Percentiles rank a stretch among this genome's conserved stretches.
phyloP scores from a whole-genome alignment of 805 yeast genomes.

The Hyphopichia homilentoma region DNA sequence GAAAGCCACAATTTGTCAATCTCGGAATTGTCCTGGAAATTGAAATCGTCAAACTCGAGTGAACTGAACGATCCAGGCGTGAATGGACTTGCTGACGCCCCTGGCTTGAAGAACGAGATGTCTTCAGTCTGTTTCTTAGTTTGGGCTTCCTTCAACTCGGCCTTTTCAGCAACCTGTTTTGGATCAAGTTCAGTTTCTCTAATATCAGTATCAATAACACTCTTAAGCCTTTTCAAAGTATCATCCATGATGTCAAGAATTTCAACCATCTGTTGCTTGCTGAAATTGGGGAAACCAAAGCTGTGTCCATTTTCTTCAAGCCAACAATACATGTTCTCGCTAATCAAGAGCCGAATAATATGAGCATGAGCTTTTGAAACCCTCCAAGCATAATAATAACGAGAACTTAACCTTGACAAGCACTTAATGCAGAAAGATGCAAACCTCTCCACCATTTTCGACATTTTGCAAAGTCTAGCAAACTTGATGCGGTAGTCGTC shows the following conservation, averaged over 20 bases:
- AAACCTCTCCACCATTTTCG: constrained; percentile 20
- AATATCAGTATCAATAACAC: constrained; percentile 4
- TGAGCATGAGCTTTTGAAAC: constrained; percentile 54
- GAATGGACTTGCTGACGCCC: not conserved
- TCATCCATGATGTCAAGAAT: constrained; percentile 17
- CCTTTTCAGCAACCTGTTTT: not conserved
- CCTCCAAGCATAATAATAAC: constrained; percentile 68
- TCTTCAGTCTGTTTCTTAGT: not conserved
- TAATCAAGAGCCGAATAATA: constrained; percentile 31
- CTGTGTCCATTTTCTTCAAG: constrained; percentile 3
- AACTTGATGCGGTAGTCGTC: constrained; percentile 16
- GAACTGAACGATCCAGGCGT: not conserved
- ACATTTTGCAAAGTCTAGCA: constrained; percentile 19
- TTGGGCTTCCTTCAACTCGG: not conserved
- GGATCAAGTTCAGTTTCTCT: constrained; percentile 1
- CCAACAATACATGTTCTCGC: constrained; percentile 21
- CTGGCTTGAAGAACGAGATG: too few species aligned
- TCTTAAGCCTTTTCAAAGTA: constrained; percentile 10
- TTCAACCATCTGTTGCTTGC: constrained; percentile 23
- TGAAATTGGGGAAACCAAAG: constrained; percentile 9
- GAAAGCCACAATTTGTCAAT: constrained; percentile 36
- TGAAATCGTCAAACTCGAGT: constrained; percentile 9
- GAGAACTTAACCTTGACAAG: constrained; percentile 44
- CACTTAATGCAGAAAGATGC: constrained; percentile 14
- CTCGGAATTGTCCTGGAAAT: constrained; percentile 22